A percentile compares a stretch with the other conserved stretches of the same genome.
Evolutionary conservation across 129 eudicot species (phyloP).

Genomic region (Pseudognaphalium luteoalbum): DNA sequence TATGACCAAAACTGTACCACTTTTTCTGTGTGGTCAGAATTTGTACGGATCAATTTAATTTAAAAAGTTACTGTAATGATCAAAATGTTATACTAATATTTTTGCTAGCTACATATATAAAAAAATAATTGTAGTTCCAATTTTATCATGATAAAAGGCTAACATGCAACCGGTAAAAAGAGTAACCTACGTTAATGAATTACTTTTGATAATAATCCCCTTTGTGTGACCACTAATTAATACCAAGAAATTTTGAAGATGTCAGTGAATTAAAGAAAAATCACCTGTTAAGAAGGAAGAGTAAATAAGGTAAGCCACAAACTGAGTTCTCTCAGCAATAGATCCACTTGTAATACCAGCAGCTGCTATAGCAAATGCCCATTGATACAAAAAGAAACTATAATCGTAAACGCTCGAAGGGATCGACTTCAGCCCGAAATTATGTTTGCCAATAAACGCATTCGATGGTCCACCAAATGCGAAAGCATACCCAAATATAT

Average conservation of each 20-base stretch:
- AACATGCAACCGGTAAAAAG: too few species aligned
- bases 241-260: not conserved
- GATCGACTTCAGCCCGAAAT: constrained; percentile 47
- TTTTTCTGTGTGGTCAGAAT: too few species aligned
- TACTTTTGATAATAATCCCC: too few species aligned
- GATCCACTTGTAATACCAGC: constrained; percentile 83
- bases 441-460: constrained; percentile 60
- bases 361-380: constrained; percentile 82
- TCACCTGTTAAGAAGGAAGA: constrained; percentile 64
- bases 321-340: constrained; percentile 69
- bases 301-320: constrained; percentile 71
- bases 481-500: constrained; percentile 68
- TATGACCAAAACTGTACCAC: too few species aligned
- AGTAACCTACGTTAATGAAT: too few species aligned
- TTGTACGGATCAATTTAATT: too few species aligned
- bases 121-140: too few species aligned
- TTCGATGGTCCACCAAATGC: constrained; percentile 72
- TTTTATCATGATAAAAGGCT: too few species aligned
- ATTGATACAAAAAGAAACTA: constrained; percentile 62
- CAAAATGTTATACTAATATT: too few species aligned
- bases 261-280: not conserved
- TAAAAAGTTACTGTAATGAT: too few species aligned
- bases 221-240: not conserved
- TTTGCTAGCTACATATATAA: too few species aligned
- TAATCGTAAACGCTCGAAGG: constrained; percentile 50